phyloP scores from a whole-genome alignment of 1,284 basidiomycete genomes.

The Melampsora larici-populina region DNA sequence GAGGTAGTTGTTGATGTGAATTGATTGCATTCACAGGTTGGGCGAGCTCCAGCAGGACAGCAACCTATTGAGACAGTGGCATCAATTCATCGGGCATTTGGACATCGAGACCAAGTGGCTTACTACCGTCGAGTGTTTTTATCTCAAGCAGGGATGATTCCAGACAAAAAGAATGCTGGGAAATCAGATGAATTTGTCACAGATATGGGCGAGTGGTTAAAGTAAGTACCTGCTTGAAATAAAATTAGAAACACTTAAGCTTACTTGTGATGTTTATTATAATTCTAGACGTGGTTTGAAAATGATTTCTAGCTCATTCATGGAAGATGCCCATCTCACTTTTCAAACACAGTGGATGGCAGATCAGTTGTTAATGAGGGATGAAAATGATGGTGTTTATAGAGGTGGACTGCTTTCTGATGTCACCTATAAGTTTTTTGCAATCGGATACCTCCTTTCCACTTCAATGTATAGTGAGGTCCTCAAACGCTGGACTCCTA shows the following conservation, averaged over 20 bases:
- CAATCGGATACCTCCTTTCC: not conserved
- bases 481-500: not conserved
- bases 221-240: not conserved
- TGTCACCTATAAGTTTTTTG: constrained; percentile 17
- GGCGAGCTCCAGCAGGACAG: not conserved
- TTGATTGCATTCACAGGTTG: not conserved
- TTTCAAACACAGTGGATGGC: constrained; percentile 19
- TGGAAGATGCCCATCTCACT: not conserved
- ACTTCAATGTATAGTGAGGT: constrained; percentile 9
- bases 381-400: not conserved
- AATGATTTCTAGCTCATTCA: not conserved
- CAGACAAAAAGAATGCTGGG: not conserved
- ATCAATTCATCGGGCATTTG: constrained; percentile 1
- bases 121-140: too few relatives aligned
- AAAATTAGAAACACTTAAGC: not conserved
- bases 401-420: not conserved
- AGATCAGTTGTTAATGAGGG: not conserved
- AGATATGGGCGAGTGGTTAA: not conserved
- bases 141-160: not conserved
- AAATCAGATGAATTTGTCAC: not conserved
- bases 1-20: not conserved
- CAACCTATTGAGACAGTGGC: not conserved
- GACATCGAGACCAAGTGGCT: not conserved
- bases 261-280: not conserved
- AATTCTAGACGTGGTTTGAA: not conserved